Evolutionary conservation across 208 protist genomes (phyloP).

Genomic region (Wallacemonas collosoma): DNA sequence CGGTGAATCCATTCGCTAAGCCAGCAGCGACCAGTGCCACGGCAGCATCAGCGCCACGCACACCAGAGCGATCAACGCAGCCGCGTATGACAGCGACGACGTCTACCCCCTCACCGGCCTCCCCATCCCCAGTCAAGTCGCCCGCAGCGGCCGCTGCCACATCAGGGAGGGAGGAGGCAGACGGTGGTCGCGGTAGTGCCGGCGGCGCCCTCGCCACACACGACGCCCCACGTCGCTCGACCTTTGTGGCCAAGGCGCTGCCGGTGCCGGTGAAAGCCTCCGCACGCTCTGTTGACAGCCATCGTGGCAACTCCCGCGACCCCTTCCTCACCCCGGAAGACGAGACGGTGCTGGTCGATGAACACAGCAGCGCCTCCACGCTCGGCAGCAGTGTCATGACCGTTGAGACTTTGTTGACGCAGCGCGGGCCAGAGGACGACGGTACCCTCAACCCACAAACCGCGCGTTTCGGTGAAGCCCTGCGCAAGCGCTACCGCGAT

Average conservation of each 20-base stretch:
- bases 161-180: slow-evolving; percentile 7
- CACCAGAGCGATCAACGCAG: slow-evolving; percentile 10
- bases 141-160: slow-evolving; percentile 18
- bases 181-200: not conserved
- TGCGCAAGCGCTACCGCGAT: slow-evolving; percentile 81
- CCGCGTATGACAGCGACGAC: not conserved
- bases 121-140: slow-evolving; percentile 5
- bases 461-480: slow-evolving; percentile 61
- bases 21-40: slow-evolving; percentile 5
- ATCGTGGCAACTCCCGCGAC: slow-evolving; percentile 17
- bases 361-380: not conserved
- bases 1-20: slow-evolving; percentile 50
- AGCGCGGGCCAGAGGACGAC: slow-evolving; percentile 32
- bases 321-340: slow-evolving; percentile 26
- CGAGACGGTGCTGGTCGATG: not conserved
- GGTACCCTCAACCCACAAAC: slow-evolving; percentile 35
- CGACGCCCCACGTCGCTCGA: not conserved
- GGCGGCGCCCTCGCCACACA: slow-evolving; percentile 10
- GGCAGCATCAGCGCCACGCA: slow-evolving; percentile 16
- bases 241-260: slow-evolving; percentile 8
- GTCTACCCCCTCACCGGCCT: not conserved
- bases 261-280: not conserved
- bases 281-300: not conserved
- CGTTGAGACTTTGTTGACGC: slow-evolving; percentile 57
- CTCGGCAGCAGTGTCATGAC: slow-evolving; percentile 23